phyloP scores from a whole-genome alignment of 108 stramenopile species.

The Fragilariopsis cylindrus region DNA sequence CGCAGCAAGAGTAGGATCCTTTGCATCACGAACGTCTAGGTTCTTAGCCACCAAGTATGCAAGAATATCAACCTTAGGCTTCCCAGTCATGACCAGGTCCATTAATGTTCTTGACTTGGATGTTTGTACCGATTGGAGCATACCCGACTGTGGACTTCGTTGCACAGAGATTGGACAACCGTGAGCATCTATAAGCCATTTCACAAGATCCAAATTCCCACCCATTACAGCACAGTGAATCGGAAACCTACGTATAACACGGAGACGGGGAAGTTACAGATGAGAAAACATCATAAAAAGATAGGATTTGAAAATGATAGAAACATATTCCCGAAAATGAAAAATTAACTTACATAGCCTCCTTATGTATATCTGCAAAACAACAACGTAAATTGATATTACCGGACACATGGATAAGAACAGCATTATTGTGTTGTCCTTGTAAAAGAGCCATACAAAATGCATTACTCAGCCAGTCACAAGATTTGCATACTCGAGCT shows the following conservation, averaged over 20 bases:
- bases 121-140: constrained; percentile 36
- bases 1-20: constrained; percentile 47
- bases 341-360: constrained; percentile 43
- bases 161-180: constrained; percentile 61
- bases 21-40: constrained; percentile 29
- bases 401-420: constrained; percentile 57
- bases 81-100: constrained; percentile 57
- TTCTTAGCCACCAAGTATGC: constrained; percentile 37
- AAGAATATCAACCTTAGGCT: constrained; percentile 52
- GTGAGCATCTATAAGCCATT: constrained; percentile 77
- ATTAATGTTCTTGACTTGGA: constrained; percentile 39
- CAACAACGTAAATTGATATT: constrained; percentile 73
- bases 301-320: neutral
- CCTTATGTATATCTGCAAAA: constrained; percentile 62
- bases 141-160: constrained; percentile 24
- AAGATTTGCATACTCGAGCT: constrained; percentile 66
- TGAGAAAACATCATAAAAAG: neutral
- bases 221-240: constrained; percentile 75
- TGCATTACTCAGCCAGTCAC: constrained; percentile 63
- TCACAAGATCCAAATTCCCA: constrained; percentile 55
- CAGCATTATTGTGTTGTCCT: constrained; percentile 51
- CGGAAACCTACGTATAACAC: constrained; percentile 48
- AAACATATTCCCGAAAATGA: neutral
- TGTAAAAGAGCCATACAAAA: constrained; percentile 71
- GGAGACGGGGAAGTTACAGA: constrained; percentile 1